Conservation (phyloP, 345 rosid genomes). For the Clarkia xantiana region DNA sequence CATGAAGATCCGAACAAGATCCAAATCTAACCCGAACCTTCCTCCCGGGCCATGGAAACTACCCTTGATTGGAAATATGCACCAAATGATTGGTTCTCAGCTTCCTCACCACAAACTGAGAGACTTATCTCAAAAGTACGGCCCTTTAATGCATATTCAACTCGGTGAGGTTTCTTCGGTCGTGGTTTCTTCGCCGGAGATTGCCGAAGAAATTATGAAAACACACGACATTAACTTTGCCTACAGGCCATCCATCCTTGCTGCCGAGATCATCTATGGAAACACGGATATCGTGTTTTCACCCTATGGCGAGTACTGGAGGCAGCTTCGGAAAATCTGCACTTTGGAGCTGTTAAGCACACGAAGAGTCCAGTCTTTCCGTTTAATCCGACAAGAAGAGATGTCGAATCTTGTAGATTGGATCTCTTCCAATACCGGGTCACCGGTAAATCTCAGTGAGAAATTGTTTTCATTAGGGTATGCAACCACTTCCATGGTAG, state of each 20-base stretch:
- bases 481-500: background rate
- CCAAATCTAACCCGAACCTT: no score
- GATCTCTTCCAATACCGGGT: background rate
- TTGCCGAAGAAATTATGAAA: no score
- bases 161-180: conserved; percentile 8
- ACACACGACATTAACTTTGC: no score
- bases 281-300: conserved; percentile 1
- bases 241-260: background rate
- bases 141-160: conserved; percentile 11
- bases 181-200: no score
- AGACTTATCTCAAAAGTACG: conserved; percentile 8
- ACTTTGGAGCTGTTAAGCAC: background rate
- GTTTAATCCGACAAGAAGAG: conserved; percentile 3
- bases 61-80: conserved; percentile 8
- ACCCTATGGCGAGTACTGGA: no score
- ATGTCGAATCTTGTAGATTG: conserved; percentile 3
- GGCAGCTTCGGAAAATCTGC: background rate
- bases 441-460: conserved; percentile 8
- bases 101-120: conserved; percentile 7
- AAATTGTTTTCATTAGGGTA: conserved; percentile 1
- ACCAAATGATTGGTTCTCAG: background rate
- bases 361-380: background rate
- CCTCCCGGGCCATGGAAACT: conserved; percentile 6
- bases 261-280: conserved; percentile 5
- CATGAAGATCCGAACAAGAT: background rate